These are phyloP conservation scores for Aureobasidium namibiae DNA, from an alignment of 2,329 filamentous ascomycete genomes.

Conservation along the genomic window DNA sequence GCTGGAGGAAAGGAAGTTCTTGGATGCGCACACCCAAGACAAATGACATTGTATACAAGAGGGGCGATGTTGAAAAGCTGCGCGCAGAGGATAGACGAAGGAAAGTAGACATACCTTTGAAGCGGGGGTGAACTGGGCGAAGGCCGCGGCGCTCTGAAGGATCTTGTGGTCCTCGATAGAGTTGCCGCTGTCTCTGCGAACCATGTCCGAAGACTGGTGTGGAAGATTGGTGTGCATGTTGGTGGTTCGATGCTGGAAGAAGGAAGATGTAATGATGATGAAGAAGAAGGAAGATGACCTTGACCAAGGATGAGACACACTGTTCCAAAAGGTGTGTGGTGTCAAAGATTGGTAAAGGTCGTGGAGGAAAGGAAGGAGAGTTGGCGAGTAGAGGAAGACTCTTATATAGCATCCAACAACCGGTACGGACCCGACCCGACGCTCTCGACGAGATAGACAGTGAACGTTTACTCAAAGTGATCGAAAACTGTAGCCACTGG, in stretches of 20 bases:
- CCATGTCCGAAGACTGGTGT: background rate
- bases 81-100: background rate
- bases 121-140: background rate
- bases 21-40: background rate
- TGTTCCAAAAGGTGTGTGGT: background rate
- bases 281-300: background rate
- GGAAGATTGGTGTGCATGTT: background rate
- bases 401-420: background rate
- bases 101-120: slow-evolving; percentile 2
- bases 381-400: background rate
- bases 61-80: background rate
- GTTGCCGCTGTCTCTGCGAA: background rate
- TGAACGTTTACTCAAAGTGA: background rate
- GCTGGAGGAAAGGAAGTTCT: background rate
- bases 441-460: background rate
- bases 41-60: background rate
- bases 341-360: background rate
- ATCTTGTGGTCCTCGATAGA: background rate
- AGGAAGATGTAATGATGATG: background rate
- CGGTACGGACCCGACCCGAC: too few species aligned
- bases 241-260: background rate
- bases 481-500: background rate
- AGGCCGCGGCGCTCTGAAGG: background rate
- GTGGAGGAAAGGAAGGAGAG: background rate
- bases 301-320: background rate